Evolutionary conservation across 805 yeast genomes (phyloP).

Genomic region (Kodamaea restingae): DNA sequence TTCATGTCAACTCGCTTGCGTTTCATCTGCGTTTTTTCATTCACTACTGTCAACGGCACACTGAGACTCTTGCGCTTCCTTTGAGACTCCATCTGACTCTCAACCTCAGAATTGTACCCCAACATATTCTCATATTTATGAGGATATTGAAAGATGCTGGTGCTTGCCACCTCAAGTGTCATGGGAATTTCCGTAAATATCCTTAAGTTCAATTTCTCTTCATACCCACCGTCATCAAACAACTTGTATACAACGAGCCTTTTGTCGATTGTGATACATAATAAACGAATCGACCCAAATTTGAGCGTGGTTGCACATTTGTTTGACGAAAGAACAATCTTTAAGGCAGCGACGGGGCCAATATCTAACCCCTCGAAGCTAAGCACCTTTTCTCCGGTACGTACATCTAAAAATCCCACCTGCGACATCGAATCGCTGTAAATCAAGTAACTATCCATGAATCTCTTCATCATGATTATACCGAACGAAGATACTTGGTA

Average conservation of each 20-base stretch:
- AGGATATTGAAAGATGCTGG: constrained; percentile 5
- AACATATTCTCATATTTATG: too few relatives aligned
- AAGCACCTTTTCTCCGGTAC: constrained; percentile 1
- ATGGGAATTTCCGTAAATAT: constrained; percentile 3
- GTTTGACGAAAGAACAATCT: constrained; percentile 12
- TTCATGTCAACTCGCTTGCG: background rate
- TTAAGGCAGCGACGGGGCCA: constrained; percentile 18
- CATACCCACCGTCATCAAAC: constrained; percentile 16
- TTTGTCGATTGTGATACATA: constrained; percentile 21
- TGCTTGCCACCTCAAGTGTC: constrained; percentile 7
- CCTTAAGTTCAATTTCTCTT: constrained; percentile 14
- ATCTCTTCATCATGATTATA: constrained; percentile 16
- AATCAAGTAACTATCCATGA: constrained; percentile 17
- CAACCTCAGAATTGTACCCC: too few relatives aligned
- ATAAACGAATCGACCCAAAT: constrained; percentile 23
- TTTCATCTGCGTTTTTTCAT: background rate
- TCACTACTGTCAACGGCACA: background rate
- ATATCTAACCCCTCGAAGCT: constrained; percentile 20
- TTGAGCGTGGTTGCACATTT: background rate
- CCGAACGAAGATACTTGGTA: constrained; percentile 23
- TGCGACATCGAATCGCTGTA: constrained; percentile 30
- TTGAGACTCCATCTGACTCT: too few relatives aligned
- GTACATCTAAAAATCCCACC: constrained; percentile 24
- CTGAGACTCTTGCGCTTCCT: constrained; percentile 2
- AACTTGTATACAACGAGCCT: constrained; percentile 21